A percentile compares a stretch with the other conserved stretches of the same genome.
Conservation (phyloP, 108 stramenopile genomes). For the Stephanodiscus triporus region DNA sequence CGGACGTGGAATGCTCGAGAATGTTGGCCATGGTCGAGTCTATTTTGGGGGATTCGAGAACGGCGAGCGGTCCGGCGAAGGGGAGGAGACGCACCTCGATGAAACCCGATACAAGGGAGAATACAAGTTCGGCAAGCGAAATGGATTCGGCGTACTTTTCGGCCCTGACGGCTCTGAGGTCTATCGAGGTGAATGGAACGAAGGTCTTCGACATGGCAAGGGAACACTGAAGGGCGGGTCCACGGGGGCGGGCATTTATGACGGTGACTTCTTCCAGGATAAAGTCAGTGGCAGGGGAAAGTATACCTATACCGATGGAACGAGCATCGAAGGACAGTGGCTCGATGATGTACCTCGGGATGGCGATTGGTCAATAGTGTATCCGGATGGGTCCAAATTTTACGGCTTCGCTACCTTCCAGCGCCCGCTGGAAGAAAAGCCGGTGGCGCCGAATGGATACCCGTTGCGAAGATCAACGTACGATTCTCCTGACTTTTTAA, state of each 20-base stretch:
- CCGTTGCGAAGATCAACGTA: background rate
- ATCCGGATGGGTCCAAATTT: conserved; percentile 44
- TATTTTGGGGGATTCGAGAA: conserved; percentile 42
- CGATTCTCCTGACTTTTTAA: conserved; percentile 6
- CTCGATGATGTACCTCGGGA: conserved; percentile 34
- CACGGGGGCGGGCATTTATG: conserved; percentile 20
- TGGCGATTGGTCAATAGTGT: conserved; percentile 54
- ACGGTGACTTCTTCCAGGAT: conserved; percentile 34
- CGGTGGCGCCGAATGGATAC: conserved; percentile 6
- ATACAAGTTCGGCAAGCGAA: conserved; percentile 37
- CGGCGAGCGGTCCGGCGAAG: conserved; percentile 41
- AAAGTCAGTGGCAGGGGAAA: conserved; percentile 41
- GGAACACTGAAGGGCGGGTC: conserved; percentile 18
- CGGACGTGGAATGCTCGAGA: conserved; percentile 35
- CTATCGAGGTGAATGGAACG: conserved; percentile 45
- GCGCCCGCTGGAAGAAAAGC: conserved; percentile 9
- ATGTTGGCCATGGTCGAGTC: conserved; percentile 7
- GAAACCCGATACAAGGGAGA: conserved; percentile 30
- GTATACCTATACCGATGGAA: conserved; percentile 34
- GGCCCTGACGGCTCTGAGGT: conserved; percentile 18
- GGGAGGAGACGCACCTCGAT: conserved; percentile 36
- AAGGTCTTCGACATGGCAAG: conserved; percentile 41
- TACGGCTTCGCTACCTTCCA: conserved; percentile 48
- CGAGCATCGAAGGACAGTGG: conserved; percentile 51
- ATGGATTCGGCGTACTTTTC: conserved; percentile 36